Percentiles rank a stretch among this genome's conserved stretches.
Evolutionary conservation across 1,284 basidiomycete genomes (phyloP).

Genomic region (Tilletiaria anomala): DNA sequence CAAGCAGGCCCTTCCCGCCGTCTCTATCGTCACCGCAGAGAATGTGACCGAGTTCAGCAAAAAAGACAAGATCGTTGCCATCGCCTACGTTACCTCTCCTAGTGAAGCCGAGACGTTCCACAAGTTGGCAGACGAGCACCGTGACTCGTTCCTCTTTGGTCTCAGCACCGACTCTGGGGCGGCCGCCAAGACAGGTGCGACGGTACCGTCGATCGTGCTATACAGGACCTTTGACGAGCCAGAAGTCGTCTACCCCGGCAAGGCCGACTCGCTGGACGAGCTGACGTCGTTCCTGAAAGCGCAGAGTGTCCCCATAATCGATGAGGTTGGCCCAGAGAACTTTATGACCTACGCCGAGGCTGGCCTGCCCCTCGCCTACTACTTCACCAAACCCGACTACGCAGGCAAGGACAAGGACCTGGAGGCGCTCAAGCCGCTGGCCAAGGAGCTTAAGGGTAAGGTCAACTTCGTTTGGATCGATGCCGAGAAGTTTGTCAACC

Average conservation of each 20-base stretch:
- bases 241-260: constrained; percentile 48
- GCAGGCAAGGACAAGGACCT: constrained; percentile 56
- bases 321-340: constrained; percentile 88
- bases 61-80: constrained; percentile 76
- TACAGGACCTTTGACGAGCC: constrained; percentile 88
- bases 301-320: constrained; percentile 74
- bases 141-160: constrained; percentile 89
- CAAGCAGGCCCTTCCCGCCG: constrained; percentile 88
- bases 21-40: constrained; percentile 59
- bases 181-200: constrained; percentile 54
- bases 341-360: constrained; percentile 72
- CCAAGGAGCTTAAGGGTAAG: constrained; percentile 65
- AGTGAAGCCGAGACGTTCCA: constrained; percentile 51
- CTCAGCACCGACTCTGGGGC: constrained; percentile 50
- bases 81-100: constrained; percentile 66
- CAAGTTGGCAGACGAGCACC: constrained; percentile 58
- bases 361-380: constrained; percentile 77
- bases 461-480: constrained; percentile 99
- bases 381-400: constrained; percentile 73
- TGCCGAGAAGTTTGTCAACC: constrained; percentile 77
- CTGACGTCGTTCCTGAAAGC: constrained; percentile 51
- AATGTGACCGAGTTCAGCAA: constrained; percentile 74
- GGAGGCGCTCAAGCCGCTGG: constrained; percentile 58
- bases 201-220: constrained; percentile 68
- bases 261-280: constrained; percentile 47